These are phyloP conservation scores for Leccinum variicolor DNA, from an alignment of 768 basidiomycete genomes.

Conservation along the genomic window DNA sequence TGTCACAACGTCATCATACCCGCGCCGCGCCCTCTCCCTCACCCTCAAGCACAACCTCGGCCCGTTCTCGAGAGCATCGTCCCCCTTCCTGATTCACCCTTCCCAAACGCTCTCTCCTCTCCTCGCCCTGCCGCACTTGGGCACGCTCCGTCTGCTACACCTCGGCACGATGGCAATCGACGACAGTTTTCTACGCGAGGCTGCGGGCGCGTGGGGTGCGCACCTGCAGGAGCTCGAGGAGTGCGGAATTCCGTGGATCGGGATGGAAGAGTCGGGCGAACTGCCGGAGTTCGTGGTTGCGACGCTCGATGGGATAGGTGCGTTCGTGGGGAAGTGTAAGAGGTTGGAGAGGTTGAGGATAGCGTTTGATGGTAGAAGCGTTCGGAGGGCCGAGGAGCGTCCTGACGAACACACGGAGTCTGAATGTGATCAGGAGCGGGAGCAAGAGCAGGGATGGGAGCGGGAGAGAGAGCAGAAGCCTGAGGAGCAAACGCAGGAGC, in stretches of 20 bases:
- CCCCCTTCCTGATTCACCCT: conserved; percentile 25
- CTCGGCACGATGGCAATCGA: conserved; percentile 28
- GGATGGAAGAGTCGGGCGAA: conserved; percentile 12
- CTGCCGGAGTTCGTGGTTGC: conserved; percentile 10
- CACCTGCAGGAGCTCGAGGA: conserved; percentile 26
- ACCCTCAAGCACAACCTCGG: conserved; percentile 28
- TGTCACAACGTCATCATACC: not conserved
- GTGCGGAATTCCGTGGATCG: conserved; percentile 27
- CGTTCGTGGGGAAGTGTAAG: conserved; percentile 17
- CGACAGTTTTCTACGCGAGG: conserved; percentile 24
- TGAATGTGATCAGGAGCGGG: not conserved
- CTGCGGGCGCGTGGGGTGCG: conserved; percentile 25
- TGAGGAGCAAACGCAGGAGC: not conserved
- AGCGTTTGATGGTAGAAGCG: conserved; percentile 24
- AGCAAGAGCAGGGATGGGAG: not conserved
- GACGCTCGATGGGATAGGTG: conserved; percentile 23
- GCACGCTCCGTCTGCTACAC: conserved; percentile 21
- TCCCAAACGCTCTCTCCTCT: conserved; percentile 24
- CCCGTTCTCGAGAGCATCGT: conserved; percentile 14
- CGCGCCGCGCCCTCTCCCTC: conserved; percentile 17
- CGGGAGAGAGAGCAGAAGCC: not conserved
- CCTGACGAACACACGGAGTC: not conserved
- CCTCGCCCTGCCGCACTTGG: conserved; percentile 18
- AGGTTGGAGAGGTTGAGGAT: conserved; percentile 17
- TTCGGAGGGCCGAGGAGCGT: not conserved